Evolutionary conservation across 495 filamentous ascomycete species (phyloP), one percentile per base, ranked within the genome.

Genomic region (Annulohypoxylon stygium): DNA sequence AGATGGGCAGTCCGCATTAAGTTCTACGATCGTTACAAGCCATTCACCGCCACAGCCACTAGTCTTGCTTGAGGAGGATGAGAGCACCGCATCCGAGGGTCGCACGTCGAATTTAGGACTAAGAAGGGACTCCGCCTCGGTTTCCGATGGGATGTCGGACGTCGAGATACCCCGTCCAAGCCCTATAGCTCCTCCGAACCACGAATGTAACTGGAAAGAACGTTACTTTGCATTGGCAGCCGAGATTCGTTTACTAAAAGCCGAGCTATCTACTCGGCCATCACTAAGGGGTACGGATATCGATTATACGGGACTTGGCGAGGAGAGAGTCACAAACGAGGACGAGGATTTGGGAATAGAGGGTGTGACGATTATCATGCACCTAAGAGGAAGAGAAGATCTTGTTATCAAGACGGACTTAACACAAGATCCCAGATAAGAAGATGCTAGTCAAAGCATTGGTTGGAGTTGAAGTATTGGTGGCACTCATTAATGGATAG

Each of bases 351-450:
- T 81, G 26, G 81, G 79, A 23, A 80, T 86, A n/a, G 70, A 80
- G 20, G 83, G 83, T 0, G 64, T 86, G 14, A 86, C 82, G 12
- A 81, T 86, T 65, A 75, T 84, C 2, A 53, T 87, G 73, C 85
- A 85, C 70, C 51, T 83, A 30, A 79, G 73, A 61, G 80, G 78
- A 8, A 81, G 78, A 70, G 84, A 86, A 12, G 84, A 86, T 62
- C 65, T 86, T 65, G 77, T 86, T 43, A 79, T 86, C 48, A 82
- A 79, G 47, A 82, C 82, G 5, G 80, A 84, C 53, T 69, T 83
- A 76, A 78, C 70, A 14, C 65, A 65, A 36, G 69, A 66, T 54
- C 50, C 50, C 16, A 64, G 37, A 51, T 59, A 34, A 63, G 57
- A 67, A 4, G 16, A 14, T 12, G n/a, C 26, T 14, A n/a, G 39